Evolutionary conservation across 2,329 filamentous ascomycete species (phyloP).

Genomic region (Paecilomyces sp.): DNA sequence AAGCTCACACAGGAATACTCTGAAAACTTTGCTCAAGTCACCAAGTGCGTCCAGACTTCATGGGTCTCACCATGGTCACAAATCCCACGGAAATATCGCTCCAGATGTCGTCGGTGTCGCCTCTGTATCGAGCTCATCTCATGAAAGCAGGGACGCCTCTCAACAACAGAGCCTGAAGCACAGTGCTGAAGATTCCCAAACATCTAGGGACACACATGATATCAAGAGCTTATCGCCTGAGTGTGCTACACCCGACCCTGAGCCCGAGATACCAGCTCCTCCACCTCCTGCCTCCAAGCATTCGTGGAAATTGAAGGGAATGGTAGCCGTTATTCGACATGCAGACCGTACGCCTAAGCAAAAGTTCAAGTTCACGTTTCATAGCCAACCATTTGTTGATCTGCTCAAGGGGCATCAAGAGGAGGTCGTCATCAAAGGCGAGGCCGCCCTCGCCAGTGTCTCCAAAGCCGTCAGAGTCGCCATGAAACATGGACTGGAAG

Average conservation of each 20-base stretch:
- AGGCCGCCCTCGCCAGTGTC: constrained; percentile 81
- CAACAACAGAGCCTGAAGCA: constrained; percentile 9
- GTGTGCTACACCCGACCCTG: constrained; percentile 17
- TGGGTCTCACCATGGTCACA: constrained; percentile 36
- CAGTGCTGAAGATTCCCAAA: constrained; percentile 15
- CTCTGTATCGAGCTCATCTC: constrained; percentile 24
- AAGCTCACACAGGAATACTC: constrained; percentile 39
- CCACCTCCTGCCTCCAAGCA: constrained; percentile 67
- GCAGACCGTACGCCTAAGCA: constrained; percentile 97
- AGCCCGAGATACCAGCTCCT: constrained; percentile 18
- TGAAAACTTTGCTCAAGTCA: constrained; percentile 57
- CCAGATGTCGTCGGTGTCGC: constrained; percentile 33
- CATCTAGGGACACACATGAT: constrained; percentile 8
- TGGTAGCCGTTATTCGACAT: constrained; percentile 93
- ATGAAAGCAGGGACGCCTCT: constrained; percentile 21
- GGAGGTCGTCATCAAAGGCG: constrained; percentile 88
- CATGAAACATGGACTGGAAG: constrained; percentile 71
- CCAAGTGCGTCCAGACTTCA: constrained; percentile 57
- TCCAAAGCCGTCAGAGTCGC: constrained; percentile 80
- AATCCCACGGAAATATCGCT: constrained; percentile 34
- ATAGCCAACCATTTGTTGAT: constrained; percentile 92
- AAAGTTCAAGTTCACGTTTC: constrained; percentile 99
- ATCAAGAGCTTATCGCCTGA: constrained; percentile 18
- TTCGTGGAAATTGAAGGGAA: constrained; percentile 96
- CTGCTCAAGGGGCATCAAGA: constrained; percentile 92